These are phyloP conservation scores for Phytophthora multivora DNA, from an alignment of 352 stramenopile genomes.

Conservation along the genomic window DNA sequence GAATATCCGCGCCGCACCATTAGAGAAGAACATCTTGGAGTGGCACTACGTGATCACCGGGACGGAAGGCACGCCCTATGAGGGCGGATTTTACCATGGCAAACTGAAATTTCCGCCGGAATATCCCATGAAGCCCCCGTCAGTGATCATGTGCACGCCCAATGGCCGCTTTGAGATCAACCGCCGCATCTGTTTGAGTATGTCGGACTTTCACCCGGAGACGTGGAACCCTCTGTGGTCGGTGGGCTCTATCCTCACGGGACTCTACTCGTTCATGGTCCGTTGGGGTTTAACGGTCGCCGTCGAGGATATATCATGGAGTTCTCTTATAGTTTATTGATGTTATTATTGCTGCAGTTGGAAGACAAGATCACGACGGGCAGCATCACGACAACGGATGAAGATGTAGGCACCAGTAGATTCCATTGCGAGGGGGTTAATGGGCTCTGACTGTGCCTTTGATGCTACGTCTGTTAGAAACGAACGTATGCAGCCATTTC, in stretches of 20 bases:
- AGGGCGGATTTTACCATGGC: constrained; percentile 91
- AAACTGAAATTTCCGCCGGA: constrained; percentile 93
- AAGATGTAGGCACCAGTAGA: constrained; percentile 32
- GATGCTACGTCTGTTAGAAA: constrained; percentile 48
- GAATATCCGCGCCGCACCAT: constrained; percentile 88
- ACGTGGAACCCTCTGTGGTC: constrained; percentile 96
- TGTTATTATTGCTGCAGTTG: constrained; percentile 33
- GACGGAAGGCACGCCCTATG: constrained; percentile 70
- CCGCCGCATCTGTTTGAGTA: constrained; percentile 92
- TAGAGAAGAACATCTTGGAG: constrained; percentile 94
- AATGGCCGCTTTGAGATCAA: constrained; percentile 94
- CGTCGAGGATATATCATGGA: not conserved
- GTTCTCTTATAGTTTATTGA: not conserved
- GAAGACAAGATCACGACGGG: constrained; percentile 87
- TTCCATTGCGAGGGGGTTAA: not conserved
- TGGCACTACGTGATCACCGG: constrained; percentile 95
- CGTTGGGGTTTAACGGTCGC: constrained; percentile 1
- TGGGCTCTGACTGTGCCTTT: not conserved
- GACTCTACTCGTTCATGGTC: constrained; percentile 95
- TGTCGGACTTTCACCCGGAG: constrained; percentile 96
- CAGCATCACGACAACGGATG: constrained; percentile 79
- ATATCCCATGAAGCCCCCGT: constrained; percentile 95
- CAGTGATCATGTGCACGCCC: constrained; percentile 94
- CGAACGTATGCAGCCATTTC: constrained; percentile 65
- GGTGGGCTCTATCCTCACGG: constrained; percentile 94